Evolutionary conservation across 345 rosid species (phyloP).

Genomic region (Ceriops decandra): DNA sequence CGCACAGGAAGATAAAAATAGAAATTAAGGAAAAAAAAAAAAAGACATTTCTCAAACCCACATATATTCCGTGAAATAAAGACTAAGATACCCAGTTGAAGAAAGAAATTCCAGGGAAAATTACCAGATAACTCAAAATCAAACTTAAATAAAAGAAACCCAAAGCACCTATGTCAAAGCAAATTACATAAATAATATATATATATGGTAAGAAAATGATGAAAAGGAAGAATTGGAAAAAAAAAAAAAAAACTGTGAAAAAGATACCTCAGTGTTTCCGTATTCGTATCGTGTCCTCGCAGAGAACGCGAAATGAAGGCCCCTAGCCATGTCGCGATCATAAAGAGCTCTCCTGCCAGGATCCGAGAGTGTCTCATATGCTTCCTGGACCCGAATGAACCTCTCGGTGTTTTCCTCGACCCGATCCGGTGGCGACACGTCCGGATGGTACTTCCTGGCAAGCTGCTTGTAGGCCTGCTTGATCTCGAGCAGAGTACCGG

Average conservation of each 20-base stretch:
- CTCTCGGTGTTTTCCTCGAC: conserved; percentile 64
- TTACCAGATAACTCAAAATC: too few species aligned
- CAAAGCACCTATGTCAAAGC: background rate
- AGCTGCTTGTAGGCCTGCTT: conserved; percentile 88
- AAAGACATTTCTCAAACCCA: too few species aligned
- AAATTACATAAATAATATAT: background rate
- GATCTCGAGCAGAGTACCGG: conserved; percentile 56
- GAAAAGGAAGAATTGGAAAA: background rate
- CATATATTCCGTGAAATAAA: too few species aligned
- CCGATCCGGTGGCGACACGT: conserved; percentile 81
- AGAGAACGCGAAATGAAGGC: conserved; percentile 28
- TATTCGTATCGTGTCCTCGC: conserved; percentile 16
- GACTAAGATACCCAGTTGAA: too few species aligned
- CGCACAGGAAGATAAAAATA: too few species aligned
- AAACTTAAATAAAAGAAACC: too few species aligned
- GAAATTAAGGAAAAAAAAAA: too few species aligned
- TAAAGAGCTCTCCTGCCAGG: conserved; percentile 21
- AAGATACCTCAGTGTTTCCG: conserved; percentile 18
- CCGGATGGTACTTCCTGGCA: conserved; percentile 84
- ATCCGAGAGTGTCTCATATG: conserved; percentile 34
- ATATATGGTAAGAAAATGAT: background rate
- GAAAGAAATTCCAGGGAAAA: too few species aligned
- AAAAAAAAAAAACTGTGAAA: too few species aligned
- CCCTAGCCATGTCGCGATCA: conserved; percentile 27
- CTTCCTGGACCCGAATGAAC: conserved; percentile 36